Percentiles rank a stretch among this genome's conserved stretches.
These are phyloP conservation scores for Dipteronia dyeriana DNA, from an alignment of 345 rosid genomes.

Conservation along the genomic window DNA sequence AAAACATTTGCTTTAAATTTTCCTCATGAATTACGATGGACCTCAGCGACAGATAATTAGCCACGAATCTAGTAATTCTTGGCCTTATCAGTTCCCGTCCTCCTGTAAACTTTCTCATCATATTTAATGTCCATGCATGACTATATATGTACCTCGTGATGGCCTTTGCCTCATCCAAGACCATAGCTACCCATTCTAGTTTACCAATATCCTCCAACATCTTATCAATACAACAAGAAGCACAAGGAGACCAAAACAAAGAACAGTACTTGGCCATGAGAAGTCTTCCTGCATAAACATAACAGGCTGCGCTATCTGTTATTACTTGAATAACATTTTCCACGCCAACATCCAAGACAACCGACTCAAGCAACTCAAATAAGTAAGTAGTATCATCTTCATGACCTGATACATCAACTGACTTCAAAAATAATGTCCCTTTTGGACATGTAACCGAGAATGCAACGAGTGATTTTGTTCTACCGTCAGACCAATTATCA, in stretches of 20 bases:
- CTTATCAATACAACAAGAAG: slow-evolving; percentile 49
- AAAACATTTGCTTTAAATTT: slow-evolving; percentile 44
- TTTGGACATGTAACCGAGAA: slow-evolving; percentile 47
- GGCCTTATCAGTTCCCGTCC: slow-evolving; percentile 47
- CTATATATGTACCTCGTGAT: slow-evolving; percentile 43
- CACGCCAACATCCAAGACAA: slow-evolving; percentile 52
- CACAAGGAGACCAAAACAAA: slow-evolving; percentile 56
- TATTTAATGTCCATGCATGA: slow-evolving; percentile 38
- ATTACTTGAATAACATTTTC: slow-evolving; percentile 52
- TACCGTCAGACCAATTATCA: slow-evolving; percentile 45
- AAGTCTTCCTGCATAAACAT: slow-evolving; percentile 45
- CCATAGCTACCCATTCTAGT: slow-evolving; percentile 39
- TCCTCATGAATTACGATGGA: slow-evolving; percentile 44
- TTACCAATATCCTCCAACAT: slow-evolving; percentile 58
- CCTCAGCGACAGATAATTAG: slow-evolving; percentile 43
- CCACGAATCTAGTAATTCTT: slow-evolving; percentile 38
- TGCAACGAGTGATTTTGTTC: slow-evolving; percentile 33
- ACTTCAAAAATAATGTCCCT: slow-evolving; percentile 49
- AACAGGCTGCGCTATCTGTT: slow-evolving; percentile 43
- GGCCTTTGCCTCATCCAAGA: slow-evolving; percentile 47
- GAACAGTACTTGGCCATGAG: slow-evolving; percentile 43
- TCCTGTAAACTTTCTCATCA: slow-evolving; percentile 44
- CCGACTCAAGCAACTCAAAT: slow-evolving; percentile 43
- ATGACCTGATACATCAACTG: slow-evolving; percentile 44
- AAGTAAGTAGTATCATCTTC: slow-evolving; percentile 42